Percentiles rank a stretch among this genome's conserved stretches.
phyloP scores from a whole-genome alignment of 1,284 basidiomycete species.

The Sporisorium sorghi region DNA sequence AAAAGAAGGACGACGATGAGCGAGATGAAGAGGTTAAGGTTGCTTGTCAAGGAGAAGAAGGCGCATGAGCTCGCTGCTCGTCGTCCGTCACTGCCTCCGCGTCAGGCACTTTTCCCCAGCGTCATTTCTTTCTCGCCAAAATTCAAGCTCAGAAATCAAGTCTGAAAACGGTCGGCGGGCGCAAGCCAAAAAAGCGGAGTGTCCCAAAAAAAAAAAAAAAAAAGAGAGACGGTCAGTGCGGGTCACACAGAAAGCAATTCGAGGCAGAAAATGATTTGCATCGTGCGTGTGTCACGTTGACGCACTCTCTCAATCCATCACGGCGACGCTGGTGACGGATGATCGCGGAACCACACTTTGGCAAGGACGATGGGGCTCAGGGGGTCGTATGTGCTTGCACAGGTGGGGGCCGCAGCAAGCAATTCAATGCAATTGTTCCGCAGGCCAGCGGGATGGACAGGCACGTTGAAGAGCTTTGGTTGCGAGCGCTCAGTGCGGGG shows the following conservation, averaged over 20 bases:
- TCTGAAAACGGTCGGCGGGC: background rate
- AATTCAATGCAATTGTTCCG: background rate
- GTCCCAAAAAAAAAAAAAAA: too few relatives aligned
- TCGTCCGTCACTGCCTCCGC: too few relatives aligned
- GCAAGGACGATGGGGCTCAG: too few relatives aligned
- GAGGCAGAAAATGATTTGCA: constrained; percentile 22
- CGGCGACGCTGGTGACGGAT: too few relatives aligned
- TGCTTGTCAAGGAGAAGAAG: too few relatives aligned
- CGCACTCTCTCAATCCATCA: too few relatives aligned
- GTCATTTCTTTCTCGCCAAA: background rate
- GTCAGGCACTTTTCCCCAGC: background rate
- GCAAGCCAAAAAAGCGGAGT: constrained; percentile 17
- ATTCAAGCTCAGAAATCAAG: constrained; percentile 5
- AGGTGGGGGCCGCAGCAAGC: background rate
- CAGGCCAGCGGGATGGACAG: background rate
- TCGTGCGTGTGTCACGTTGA: constrained; percentile 19
- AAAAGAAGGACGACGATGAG: background rate
- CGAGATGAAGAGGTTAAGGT: background rate
- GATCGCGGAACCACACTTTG: too few relatives aligned
- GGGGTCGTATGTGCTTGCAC: background rate
- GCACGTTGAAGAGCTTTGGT: background rate
- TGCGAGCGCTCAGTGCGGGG: constrained; percentile 7
- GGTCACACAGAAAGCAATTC: background rate
- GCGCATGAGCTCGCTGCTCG: too few relatives aligned
- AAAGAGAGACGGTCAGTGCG: constrained; percentile 21